phyloP scores from a whole-genome alignment of 2,329 filamentous ascomycete genomes.

The Pleoardoris graminearum region DNA sequence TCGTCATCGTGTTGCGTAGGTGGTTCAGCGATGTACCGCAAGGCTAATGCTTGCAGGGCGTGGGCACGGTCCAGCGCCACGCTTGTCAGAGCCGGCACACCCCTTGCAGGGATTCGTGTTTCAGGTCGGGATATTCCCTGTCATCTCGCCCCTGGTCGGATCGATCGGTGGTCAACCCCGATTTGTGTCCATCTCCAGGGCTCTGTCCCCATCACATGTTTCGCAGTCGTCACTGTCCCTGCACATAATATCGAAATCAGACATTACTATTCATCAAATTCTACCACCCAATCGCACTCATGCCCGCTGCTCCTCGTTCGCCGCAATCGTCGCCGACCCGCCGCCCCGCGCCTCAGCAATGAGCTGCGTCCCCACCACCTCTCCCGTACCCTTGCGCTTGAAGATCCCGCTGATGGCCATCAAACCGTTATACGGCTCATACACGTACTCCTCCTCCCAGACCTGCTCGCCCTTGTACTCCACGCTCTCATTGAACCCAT shows the following conservation, averaged over 20 bases:
- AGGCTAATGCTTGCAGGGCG: not conserved
- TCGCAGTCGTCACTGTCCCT: not conserved
- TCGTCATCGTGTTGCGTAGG: no score
- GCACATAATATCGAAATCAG: not conserved
- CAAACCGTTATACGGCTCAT: conserved; percentile 56
- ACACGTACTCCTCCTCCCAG: conserved; percentile 58
- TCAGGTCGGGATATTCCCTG: not conserved
- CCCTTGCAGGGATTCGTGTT: not conserved
- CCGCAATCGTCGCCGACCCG: conserved; percentile 56
- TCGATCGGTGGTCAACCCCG: not conserved
- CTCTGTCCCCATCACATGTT: not conserved
- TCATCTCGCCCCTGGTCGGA: not conserved
- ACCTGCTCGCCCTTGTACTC: conserved; percentile 50
- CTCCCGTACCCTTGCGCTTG: conserved; percentile 53
- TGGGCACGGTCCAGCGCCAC: not conserved
- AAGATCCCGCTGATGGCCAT: conserved; percentile 52
- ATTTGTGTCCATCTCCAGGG: not conserved
- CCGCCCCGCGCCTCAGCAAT: conserved; percentile 58
- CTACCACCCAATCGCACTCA: not conserved
- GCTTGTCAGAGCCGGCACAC: not conserved
- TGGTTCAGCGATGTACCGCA: not conserved
- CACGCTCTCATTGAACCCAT: conserved; percentile 51
- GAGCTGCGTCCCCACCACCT: conserved; percentile 56
- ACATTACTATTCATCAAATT: conserved; percentile 3
- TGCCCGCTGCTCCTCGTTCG: conserved; percentile 18